Base-by-base conservation (phyloP, 2,329 filamentous ascomycete species). In the Macrophomina tecta region DNA sequence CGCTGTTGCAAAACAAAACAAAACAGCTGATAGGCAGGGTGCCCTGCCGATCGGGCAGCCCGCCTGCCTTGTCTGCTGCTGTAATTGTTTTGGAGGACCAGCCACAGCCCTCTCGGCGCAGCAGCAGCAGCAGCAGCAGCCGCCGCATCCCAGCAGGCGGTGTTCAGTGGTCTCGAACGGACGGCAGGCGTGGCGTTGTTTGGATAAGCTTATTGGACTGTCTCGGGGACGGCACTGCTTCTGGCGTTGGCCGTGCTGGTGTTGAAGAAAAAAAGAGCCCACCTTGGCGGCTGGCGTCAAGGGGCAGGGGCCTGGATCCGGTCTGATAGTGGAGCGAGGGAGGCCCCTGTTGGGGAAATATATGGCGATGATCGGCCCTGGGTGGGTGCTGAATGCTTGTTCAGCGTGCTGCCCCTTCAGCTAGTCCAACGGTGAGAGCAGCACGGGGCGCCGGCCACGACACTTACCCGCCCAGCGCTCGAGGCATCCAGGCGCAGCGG, bases 181-280 rank as follows among this genome's bases (percentile, higher is more conserved):
- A 34, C 23, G 8, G 56, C 32, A 30, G 55, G 42, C 42, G 56
- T 62, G 58, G 8, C 8, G 58, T 23, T 49, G 58, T 62, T 49
- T 32, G 58, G 58, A 62, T 62, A 62, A 62, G 58, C 58, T 62
- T 62, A 62, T 51, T 62, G 58, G 58, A 9, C 45, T 62, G 58
- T 62, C 58, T 62, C 58, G 58, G 58, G 40, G 42, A 14, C 42
- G 5, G 28, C 28, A 16, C 56, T 61, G 28, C 18, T 58, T 58
- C 9, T n/a, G 55, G 55, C 34, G 52, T n/a, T 23, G 38, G 18
- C 38, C 53, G 52, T 38, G 53, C 40, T 34, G 56, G 30, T 28
- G 40, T 48, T 23, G 40, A 34, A 46, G n/a, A 34, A 61, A 61
- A 60, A 61, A 32, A 46, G 56, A 46, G n/a, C 28, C 56, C 56